phyloP scores from a whole-genome alignment of 148 eudicot genomes.

The Persicaria tinctoria region DNA sequence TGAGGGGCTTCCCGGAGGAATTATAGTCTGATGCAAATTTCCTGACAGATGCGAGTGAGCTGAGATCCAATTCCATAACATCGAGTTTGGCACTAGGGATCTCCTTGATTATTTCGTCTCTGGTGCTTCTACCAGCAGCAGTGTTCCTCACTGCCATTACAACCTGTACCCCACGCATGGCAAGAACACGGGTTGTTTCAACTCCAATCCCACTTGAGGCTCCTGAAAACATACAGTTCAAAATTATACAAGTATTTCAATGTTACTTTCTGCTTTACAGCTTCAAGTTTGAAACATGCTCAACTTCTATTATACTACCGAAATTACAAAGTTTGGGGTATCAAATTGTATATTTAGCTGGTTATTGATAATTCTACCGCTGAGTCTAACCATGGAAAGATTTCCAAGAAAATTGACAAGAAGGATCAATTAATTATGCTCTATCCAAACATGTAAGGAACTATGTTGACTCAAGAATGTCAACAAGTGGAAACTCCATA shows the following conservation, averaged over 20 bases:
- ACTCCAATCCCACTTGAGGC: conserved; percentile 87
- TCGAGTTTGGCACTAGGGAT: conserved; percentile 69
- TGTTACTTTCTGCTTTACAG: not conserved
- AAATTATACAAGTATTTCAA: not conserved
- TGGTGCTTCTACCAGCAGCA: conserved; percentile 47
- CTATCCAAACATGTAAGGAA: not conserved
- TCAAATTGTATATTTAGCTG: not conserved
- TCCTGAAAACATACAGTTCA: conserved; percentile 28
- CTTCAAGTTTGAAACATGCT: not conserved
- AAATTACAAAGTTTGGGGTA: not conserved
- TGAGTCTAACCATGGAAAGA: not conserved
- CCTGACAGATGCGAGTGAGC: conserved; percentile 61
- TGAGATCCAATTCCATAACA: conserved; percentile 78
- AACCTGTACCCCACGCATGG: conserved; percentile 84
- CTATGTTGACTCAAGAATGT: not conserved
- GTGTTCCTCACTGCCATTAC: conserved; percentile 76
- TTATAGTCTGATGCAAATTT: conserved; percentile 56
- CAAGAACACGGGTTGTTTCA: conserved; percentile 84
- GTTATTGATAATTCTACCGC: not conserved
- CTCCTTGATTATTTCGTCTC: conserved; percentile 48
- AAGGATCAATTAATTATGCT: not conserved
- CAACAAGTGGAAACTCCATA: not conserved
- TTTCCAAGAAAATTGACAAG: not conserved
- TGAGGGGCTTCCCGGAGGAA: conserved; percentile 49
- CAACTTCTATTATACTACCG: not conserved